Base-by-base conservation (phyloP, 2,329 filamentous ascomycete species). In the Penicillium sumatraense region DNA sequence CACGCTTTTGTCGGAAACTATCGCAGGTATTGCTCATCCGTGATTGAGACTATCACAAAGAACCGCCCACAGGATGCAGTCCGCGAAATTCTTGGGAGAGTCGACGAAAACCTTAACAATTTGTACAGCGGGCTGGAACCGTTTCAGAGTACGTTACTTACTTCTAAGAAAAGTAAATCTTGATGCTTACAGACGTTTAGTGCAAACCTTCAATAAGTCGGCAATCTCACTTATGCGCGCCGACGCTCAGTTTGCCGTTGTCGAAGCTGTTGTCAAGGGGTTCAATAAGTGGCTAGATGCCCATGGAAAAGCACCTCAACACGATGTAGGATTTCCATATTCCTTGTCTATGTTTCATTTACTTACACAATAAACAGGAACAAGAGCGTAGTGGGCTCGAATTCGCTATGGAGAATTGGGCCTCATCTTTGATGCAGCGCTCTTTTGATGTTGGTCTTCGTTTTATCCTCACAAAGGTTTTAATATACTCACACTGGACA, bases 1-100 rank as follows among this genome's bases (percentile, higher is more conserved):
- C 95, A 99, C 75, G 91, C 92, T 1, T 99, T 99, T 71, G 82
- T 98, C 10, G 92, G 93, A 3, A 98, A 99, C 69, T 99, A 99
- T 72, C 84, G 95, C 35, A 85, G 95, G 56, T 98, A 96, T 68
- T 95, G 92, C 71, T 87, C 88, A 3, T 88, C 90, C 56, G 85
- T 97, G 23, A 91, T 99, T 52, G 93, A 98, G 74, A 84, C 84
- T 14, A 91, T 98, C 59, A 91, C 96, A 20, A 84, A 90, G 61
- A 84, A 90, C 63, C 89, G 91, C 64, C 86, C 93, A 2, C 85
- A 89, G 48, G 93, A 97, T 58, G 93, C 93, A 0, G 87, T 98
- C 61, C 85, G 87, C 36, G 90, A 97, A 72, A 93, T 98, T 49
- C 83, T 99, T n/a, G 81, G 82, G 14, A 86, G 89, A 64, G 89